Evolutionary conservation across 768 basidiomycete genomes (phyloP), one percentile per base, ranked within the genome.

Genomic region (Leccinum subgranulosum): DNA sequence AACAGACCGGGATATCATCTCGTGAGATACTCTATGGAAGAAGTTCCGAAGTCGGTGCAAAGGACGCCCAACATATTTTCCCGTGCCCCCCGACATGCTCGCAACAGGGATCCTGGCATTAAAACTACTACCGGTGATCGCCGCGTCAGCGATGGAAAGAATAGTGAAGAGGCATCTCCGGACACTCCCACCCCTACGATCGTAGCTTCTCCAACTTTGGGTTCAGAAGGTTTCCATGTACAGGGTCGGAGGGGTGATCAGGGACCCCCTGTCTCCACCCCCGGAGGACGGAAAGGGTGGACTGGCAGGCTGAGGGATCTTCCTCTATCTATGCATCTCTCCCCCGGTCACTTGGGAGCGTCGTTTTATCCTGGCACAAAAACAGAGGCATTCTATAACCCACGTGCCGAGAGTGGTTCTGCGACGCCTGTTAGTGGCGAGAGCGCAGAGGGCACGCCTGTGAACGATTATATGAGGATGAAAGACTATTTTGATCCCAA

Each of bases 1-100:
- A 79, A 82, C 63, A 73, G 80, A 46, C 78, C 86, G 2, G 90
- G 90, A 14, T 91, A 84, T 62, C 78, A 79, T 51, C 74, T 93
- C 9, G 84, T 83, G 3, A 75, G 91, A 76, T 88, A 73, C 60
- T 66, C 54, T 39, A 34, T 67, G 49, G 63, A 65, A n/a, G 59
- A 62, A 10, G 55, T 51, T 9, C 60, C 55, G 21, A 43, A 9
- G 1, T 1, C 11, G 11, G 6, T 52, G 39, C 21, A 54, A 6
- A 58, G 46, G 21, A 51, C 55, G 21, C 59, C 54, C 4, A 51
- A 51, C 4, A 28, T 49, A 7, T 25, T 53, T 5, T 29, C 60
- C 4, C 60, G 48, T n/a, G 36, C 49, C 9, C 55, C 56, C 3
- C 65, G 59, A 21, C 66, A 57, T 10, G 45, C 47, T 3, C 51